Percentiles rank a stretch among this genome's conserved stretches.
These are phyloP conservation scores for Mucor irregularis DNA, from an alignment of 371 early-diverging fungal species.

Conservation along the genomic window DNA sequence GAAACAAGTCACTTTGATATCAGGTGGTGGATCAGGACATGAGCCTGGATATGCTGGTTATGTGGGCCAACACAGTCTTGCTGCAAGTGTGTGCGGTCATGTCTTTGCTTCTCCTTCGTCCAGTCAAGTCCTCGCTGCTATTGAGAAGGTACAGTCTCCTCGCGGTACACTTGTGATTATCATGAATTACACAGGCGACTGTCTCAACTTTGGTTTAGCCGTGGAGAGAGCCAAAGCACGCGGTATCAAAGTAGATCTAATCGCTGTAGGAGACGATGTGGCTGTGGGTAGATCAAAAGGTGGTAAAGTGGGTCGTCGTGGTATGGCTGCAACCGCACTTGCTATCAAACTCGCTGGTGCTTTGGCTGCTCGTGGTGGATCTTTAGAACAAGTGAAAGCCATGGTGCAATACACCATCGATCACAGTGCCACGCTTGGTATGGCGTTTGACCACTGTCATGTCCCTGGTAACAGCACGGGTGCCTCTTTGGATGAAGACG, in stretches of 20 bases:
- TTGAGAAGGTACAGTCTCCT: conserved; percentile 62
- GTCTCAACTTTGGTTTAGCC: conserved; percentile 80
- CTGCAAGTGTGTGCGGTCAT: conserved; percentile 80
- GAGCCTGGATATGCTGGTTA: conserved; percentile 82
- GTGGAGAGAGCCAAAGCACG: conserved; percentile 76
- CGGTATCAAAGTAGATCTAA: conserved; percentile 65
- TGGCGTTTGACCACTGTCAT: conserved; percentile 72
- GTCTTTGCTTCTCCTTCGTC: conserved; percentile 85
- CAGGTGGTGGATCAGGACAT: conserved; percentile 86
- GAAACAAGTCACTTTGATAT: conserved; percentile 73
- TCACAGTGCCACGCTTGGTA: conserved; percentile 75
- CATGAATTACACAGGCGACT: conserved; percentile 87
- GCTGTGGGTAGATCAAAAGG: conserved; percentile 68
- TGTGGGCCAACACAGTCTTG: conserved; percentile 68
- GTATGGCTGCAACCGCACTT: conserved; percentile 78
- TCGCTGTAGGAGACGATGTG: conserved; percentile 82
- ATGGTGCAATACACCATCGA: conserved; percentile 53
- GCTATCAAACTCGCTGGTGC: conserved; percentile 81
- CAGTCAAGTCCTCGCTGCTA: conserved; percentile 69
- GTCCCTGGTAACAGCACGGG: conserved; percentile 61
- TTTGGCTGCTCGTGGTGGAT: conserved; percentile 57
- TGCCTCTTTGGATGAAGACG: conserved; percentile 32
- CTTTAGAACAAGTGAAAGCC: conserved; percentile 57
- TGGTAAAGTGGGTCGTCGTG: conserved; percentile 74
- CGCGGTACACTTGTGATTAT: conserved; percentile 76